Conservation (phyloP, 2,329 filamentous ascomycete species). For the Capronia americana region DNA sequence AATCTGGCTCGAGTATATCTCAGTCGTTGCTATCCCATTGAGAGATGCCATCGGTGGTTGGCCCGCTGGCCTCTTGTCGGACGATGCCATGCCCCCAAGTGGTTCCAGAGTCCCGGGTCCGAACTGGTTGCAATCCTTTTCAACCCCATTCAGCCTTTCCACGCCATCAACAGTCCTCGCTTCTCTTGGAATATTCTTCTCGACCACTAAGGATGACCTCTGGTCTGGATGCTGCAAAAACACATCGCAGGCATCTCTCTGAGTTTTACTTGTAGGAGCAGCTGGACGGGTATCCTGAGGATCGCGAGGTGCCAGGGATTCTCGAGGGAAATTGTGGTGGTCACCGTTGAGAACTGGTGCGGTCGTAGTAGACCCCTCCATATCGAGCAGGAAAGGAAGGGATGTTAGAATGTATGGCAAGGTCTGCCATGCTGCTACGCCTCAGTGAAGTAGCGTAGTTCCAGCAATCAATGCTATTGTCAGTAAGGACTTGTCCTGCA, state of each 20-base stretch:
- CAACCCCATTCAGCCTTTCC: neutral
- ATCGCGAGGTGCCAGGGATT: constrained; percentile 20
- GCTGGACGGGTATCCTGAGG: neutral
- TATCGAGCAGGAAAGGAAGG: constrained; percentile 15
- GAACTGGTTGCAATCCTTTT: neutral
- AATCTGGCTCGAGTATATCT: neutral
- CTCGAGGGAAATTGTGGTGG: constrained; percentile 11
- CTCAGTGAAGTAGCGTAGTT: neutral
- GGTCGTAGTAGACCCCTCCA: constrained; percentile 19
- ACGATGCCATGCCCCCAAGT: neutral
- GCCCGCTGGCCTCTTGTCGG: neutral
- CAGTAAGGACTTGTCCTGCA: neutral
- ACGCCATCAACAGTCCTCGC: neutral
- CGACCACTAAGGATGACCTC: neutral
- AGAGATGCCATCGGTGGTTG: neutral
- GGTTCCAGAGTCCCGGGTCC: neutral
- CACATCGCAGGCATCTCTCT: neutral
- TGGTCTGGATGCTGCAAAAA: constrained; percentile 24
- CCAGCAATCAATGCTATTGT: neutral
- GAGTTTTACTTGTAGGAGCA: neutral
- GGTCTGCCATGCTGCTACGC: constrained; percentile 14
- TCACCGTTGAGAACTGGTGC: constrained; percentile 20
- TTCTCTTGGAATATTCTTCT: neutral
- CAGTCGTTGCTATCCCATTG: neutral
- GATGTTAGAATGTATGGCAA: neutral